A percentile compares a stretch with the other conserved stretches of the same genome.
Evolutionary conservation across 1,284 basidiomycete species (phyloP).

Genomic region (Ustilago shanxiensis): DNA sequence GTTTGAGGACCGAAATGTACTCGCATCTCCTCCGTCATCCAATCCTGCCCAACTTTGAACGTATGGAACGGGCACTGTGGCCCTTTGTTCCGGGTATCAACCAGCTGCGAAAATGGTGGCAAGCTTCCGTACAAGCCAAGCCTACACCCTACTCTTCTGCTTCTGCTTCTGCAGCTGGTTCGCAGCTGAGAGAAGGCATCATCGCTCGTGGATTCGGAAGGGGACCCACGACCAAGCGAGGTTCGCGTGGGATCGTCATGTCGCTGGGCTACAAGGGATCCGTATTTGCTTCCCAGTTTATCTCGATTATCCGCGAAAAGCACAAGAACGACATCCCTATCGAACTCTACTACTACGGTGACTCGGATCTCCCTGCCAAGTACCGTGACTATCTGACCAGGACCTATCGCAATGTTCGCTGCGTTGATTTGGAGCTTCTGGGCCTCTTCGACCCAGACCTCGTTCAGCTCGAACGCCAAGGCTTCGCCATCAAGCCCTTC

Average conservation of each 20-base stretch:
- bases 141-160: slow-evolving; percentile 15
- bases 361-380: slow-evolving; percentile 48
- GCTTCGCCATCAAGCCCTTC: slow-evolving; percentile 55
- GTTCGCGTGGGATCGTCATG: slow-evolving; percentile 50
- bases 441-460: slow-evolving; percentile 51
- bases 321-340: slow-evolving; percentile 48
- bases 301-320: slow-evolving; percentile 48
- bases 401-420: slow-evolving; percentile 43
- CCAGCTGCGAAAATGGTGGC: slow-evolving; percentile 44
- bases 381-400: slow-evolving; percentile 48
- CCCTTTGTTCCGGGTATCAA: slow-evolving; percentile 54
- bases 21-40: slow-evolving; percentile 49
- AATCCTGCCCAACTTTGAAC: slow-evolving; percentile 45
- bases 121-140: slow-evolving; percentile 42
- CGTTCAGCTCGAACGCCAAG: slow-evolving; percentile 47
- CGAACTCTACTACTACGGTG: slow-evolving; percentile 58
- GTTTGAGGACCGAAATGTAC: slow-evolving; percentile 50
- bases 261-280: slow-evolving; percentile 47
- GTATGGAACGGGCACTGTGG: slow-evolving; percentile 51
- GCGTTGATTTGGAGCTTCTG: slow-evolving; percentile 41
- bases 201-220: slow-evolving; percentile 23
- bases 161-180: not conserved
- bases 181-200: not conserved
- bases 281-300: slow-evolving; percentile 51
- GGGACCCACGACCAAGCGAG: slow-evolving; percentile 3